Evolutionary conservation across 805 yeast species (phyloP), one percentile per base, ranked within the genome.

Genomic region (Monosporozyma siamensis): DNA sequence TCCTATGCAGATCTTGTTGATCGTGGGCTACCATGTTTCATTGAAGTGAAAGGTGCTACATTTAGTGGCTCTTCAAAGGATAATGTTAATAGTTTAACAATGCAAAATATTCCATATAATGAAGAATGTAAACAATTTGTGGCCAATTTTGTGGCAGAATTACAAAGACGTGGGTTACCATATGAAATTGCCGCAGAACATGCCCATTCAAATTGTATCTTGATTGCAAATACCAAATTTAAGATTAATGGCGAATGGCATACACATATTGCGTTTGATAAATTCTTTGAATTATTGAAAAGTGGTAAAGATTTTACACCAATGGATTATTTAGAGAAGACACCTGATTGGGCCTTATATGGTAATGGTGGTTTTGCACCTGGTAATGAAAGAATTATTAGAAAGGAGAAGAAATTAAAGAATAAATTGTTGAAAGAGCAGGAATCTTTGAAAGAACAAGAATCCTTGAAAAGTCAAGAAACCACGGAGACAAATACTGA

Each of bases 351-450:
- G 95, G 96, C 97, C 0, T 72, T 80, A 45, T 88, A 86, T 76
- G 97, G 95, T 1, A 77, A 89, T 18, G 95, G 86, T 14, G 97
- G 97, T 1, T 88, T 88, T 67, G 86, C 82, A 51, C 97, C 97
- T 3, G 85, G 72, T 3, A 96, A 88, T 62, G 76, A 78, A 0
- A 72, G 80, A 54, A 79, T 66, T 50, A 77, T 74, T 52, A 70
- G 86, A 51, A 56, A 53, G 41, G 59, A 55, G 22, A 79, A 79
- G 55, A 80, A 79, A 31, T 80, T 42, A 17, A 17, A 32, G 15
- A 44, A 43, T 11, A 44, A 44, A 23, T 12, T 35, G 14, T 24
- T 36, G 17, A 36, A 40, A 35, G 39, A 46, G 18, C 17, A 31
- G 6, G 36, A 29, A 12, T 17, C 17, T 23, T 14, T 11, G n/a